Conservation (phyloP, 164 flowering plant genomes). For the Protea cynaroides region DNA sequence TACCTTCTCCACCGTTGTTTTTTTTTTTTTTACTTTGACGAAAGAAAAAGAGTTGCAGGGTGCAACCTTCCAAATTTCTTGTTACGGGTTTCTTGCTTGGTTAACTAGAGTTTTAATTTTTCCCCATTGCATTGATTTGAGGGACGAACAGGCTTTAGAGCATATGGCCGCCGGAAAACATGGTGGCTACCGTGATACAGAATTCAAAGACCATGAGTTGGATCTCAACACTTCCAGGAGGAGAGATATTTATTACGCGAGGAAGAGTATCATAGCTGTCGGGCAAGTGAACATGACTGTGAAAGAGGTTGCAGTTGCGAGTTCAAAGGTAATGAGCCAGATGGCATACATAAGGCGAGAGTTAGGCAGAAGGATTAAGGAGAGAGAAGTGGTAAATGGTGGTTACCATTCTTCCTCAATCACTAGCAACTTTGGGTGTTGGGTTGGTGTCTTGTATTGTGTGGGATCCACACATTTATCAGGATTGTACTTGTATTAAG, state of each 20-base stretch:
- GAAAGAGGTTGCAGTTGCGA: conserved; percentile 17
- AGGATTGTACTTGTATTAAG: too few species aligned
- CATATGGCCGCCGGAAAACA: conserved; percentile 80
- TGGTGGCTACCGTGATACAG: conserved; percentile 52
- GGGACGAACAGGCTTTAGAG: neutral
- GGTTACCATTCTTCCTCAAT: conserved; percentile 40
- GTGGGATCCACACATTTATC: too few species aligned
- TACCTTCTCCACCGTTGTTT: too few species aligned
- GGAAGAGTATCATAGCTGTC: conserved; percentile 34
- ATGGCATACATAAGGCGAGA: conserved; percentile 24
- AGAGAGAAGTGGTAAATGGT: conserved; percentile 36
- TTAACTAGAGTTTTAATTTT: neutral
- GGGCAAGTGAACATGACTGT: conserved; percentile 23
- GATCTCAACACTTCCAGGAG: conserved; percentile 27
- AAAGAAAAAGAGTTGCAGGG: too few species aligned
- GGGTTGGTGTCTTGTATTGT: too few species aligned
- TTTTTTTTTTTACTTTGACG: too few species aligned
- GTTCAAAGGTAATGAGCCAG: conserved; percentile 16
- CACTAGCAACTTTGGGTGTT: conserved; percentile 45
- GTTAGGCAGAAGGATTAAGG: conserved; percentile 37
- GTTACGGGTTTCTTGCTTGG: conserved; percentile 5
- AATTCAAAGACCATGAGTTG: conserved; percentile 45
- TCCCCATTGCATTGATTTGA: neutral
- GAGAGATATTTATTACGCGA: conserved; percentile 29
- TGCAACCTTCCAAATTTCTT: neutral